A percentile compares a stretch with the other conserved stretches of the same genome.
Conservation (phyloP, 257 asterid species). For the Solanum dulcamara region DNA sequence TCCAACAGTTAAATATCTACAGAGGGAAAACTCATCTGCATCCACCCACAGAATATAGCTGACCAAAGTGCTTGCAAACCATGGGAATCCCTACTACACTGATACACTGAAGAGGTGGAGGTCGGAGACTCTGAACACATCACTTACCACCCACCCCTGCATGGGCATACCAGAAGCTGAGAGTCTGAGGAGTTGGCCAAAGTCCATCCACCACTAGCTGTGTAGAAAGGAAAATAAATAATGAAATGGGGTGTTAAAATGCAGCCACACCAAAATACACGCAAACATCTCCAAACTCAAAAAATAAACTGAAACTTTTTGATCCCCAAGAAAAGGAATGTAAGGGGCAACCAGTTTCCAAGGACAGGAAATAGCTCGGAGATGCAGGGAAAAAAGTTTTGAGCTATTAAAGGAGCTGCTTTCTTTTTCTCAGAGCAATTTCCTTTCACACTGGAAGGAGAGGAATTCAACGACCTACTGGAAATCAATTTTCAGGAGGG, state of each 20-base stretch:
- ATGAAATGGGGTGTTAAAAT: neutral
- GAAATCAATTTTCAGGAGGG: neutral
- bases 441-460: neutral
- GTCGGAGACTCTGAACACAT: conserved; percentile 11
- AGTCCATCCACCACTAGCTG: neutral
- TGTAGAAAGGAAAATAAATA: neutral
- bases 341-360: neutral
- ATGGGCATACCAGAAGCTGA: neutral
- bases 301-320: neutral
- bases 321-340: neutral
- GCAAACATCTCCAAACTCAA: neutral
- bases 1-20: conserved; percentile 12
- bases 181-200: neutral
- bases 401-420: neutral
- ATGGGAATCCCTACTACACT: neutral
- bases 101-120: neutral
- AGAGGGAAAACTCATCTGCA: conserved; percentile 13
- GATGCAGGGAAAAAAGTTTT: neutral
- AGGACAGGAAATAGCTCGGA: neutral
- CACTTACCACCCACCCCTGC: conserved; percentile 7
- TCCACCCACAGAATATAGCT: conserved; percentile 6
- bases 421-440: neutral
- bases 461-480: neutral
- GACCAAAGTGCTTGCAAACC: conserved; percentile 1
- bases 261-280: neutral